Evolutionary conservation across 257 asterid species (phyloP), one percentile per base, ranked within the genome.

Genomic region (Petunia secreta): DNA sequence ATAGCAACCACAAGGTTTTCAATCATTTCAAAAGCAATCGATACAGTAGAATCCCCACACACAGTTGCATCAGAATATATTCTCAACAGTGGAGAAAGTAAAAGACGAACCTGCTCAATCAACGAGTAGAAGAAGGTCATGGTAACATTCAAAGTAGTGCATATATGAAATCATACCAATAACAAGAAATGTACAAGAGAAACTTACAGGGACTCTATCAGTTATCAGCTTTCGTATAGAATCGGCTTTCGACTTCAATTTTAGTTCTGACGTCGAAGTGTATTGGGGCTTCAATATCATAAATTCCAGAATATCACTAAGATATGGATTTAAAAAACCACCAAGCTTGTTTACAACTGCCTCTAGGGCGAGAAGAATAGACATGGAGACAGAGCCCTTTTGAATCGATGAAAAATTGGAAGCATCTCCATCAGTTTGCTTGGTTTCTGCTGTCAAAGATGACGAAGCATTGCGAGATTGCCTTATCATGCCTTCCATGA

Each of bases 291-390:
- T 89, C 88, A 93, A 83, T 50, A 94, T 85, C 66, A 96, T 81
- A 57, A 96, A 88, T 79, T 88, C 84, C 80, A 96, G 85, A 79
- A 96, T 88, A 80, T 88, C 88, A 67, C 86, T 88, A 63, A 95
- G 88, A 84, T 91, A 90, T 52, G 97, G 98, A 84, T 84, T 96
- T 76, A 94, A 79, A 80, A 91, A 96, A 60, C 95, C 93, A 74
- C 97, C 96, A 86, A 96, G 97, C 82, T 91, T 91, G 83, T 84
- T 82, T n/a, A 91, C 83, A 75, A 90, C 89, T 52, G 98, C 96
- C 89, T 93, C 97, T 80, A 96, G 84, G 81, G 93, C 80, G 62
- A 90, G 77, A 7, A 96, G 89, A 87, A 93, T 75, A 77, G 97
- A 91, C 88, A 89, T 66, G 79, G 85, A 88, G 73, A 89, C 60